phyloP scores from a whole-genome alignment of 2,329 filamentous ascomycete genomes.

The Calonectria montana region DNA sequence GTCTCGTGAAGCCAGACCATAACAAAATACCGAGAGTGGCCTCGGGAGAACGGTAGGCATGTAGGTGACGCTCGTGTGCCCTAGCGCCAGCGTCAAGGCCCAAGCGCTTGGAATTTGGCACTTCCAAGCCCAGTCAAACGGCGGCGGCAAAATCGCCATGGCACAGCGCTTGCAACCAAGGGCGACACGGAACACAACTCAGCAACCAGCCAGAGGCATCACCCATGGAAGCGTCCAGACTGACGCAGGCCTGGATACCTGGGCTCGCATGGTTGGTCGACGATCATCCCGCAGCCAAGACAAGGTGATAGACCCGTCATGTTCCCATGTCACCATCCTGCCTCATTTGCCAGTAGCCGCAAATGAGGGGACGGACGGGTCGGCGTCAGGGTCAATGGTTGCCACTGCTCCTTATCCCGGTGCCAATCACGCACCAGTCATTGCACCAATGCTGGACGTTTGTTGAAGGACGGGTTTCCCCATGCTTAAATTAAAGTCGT shows the following conservation, averaged over 20 bases:
- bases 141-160: slow-evolving; percentile 23
- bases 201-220: slow-evolving; percentile 21
- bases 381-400: slow-evolving; percentile 28
- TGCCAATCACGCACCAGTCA: slow-evolving; percentile 18
- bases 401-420: slow-evolving; percentile 22
- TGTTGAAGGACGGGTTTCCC: not conserved
- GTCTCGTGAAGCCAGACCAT: not conserved
- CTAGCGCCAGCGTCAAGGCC: slow-evolving; percentile 16
- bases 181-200: slow-evolving; percentile 20
- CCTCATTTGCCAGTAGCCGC: slow-evolving; percentile 40
- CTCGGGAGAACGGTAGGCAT: not conserved
- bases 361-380: slow-evolving; percentile 27
- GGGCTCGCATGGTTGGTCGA: slow-evolving; percentile 29
- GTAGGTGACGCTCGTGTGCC: not conserved
- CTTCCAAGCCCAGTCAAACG: slow-evolving; percentile 35
- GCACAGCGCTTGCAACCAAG: slow-evolving; percentile 37
- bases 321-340: slow-evolving; percentile 34
- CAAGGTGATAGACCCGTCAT: slow-evolving; percentile 33
- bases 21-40: not conserved
- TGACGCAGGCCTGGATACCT: slow-evolving; percentile 5
- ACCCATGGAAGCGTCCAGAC: slow-evolving; percentile 18
- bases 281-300: slow-evolving; percentile 22
- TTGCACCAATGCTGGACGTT: not conserved
- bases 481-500: slow-evolving; percentile 38
- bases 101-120: slow-evolving; percentile 17